These are phyloP conservation scores for Wickerhamomyces queroliae DNA, from an alignment of 805 yeast genomes.

Conservation along the genomic window DNA sequence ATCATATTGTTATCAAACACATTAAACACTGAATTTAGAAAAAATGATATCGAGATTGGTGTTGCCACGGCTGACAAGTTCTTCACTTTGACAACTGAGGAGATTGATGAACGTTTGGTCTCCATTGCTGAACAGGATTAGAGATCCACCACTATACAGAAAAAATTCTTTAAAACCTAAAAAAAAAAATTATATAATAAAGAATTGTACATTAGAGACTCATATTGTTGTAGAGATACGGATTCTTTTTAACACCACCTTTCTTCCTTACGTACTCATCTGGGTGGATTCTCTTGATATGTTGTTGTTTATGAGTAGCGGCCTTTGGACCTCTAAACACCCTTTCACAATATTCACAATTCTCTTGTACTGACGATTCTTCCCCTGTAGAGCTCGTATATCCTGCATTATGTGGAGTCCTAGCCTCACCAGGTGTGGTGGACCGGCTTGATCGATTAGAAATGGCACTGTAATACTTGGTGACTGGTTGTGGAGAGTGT, in stretches of 20 bases:
- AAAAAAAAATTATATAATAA: background rate
- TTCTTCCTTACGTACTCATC: slow-evolving; percentile 38
- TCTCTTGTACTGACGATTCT: slow-evolving; percentile 27
- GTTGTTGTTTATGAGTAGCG: slow-evolving; percentile 42
- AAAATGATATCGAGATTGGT: slow-evolving; percentile 90
- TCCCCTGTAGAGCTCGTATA: slow-evolving; percentile 9
- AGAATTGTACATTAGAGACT: background rate
- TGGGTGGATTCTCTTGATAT: slow-evolving; percentile 39
- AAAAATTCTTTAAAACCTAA: background rate
- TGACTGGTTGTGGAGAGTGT: too few species aligned
- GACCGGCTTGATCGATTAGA: background rate
- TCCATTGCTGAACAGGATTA: slow-evolving; percentile 96
- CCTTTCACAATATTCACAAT: slow-evolving; percentile 37
- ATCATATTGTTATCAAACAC: slow-evolving; percentile 82
- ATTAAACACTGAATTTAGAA: slow-evolving; percentile 88
- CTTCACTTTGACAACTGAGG: slow-evolving; percentile 69
- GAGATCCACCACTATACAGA: background rate
- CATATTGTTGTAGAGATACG: background rate
- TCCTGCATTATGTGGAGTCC: slow-evolving; percentile 16
- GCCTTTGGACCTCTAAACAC: slow-evolving; percentile 41
- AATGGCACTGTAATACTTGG: too few species aligned
- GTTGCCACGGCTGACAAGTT: slow-evolving; percentile 72
- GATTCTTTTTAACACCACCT: slow-evolving; percentile 32
- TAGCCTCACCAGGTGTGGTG: background rate
- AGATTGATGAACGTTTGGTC: slow-evolving; percentile 90